These are phyloP conservation scores for Mortierella sp. DNA, from an alignment of 371 early-diverging fungal species.

Conservation along the genomic window DNA sequence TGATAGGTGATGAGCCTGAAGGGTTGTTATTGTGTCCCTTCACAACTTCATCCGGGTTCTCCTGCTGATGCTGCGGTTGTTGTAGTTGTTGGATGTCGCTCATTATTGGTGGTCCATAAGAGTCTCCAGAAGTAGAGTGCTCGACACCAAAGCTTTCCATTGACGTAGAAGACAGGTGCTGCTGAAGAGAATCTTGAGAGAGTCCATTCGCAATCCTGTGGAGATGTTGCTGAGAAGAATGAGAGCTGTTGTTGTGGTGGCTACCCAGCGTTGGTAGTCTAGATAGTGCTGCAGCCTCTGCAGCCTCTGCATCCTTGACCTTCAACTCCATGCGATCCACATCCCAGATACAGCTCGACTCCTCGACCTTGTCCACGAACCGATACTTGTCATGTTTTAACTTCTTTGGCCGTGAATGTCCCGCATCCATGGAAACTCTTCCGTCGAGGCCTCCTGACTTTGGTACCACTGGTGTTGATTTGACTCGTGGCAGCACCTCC, in stretches of 20 bases:
- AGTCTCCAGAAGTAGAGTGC: slow-evolving; percentile 18
- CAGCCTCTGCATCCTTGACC: slow-evolving; percentile 16
- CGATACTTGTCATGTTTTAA: slow-evolving; percentile 40
- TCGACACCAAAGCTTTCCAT: slow-evolving; percentile 26
- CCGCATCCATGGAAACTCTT: slow-evolving; percentile 28
- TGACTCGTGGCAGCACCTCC: slow-evolving; percentile 37
- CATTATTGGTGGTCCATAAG: not conserved
- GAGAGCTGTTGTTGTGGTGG: slow-evolving; percentile 11
- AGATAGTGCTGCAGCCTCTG: slow-evolving; percentile 19
- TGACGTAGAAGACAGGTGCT: slow-evolving; percentile 21
- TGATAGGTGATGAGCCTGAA: slow-evolving; percentile 25
- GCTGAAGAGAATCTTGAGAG: slow-evolving; percentile 4
- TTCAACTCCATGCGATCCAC: slow-evolving; percentile 41
- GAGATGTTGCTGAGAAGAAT: slow-evolving; percentile 21
- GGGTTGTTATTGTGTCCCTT: not conserved
- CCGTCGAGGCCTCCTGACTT: slow-evolving; percentile 16
- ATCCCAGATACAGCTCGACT: slow-evolving; percentile 55
- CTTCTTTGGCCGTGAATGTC: slow-evolving; percentile 26
- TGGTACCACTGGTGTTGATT: slow-evolving; percentile 18
- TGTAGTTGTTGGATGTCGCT: slow-evolving; percentile 6
- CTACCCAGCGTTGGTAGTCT: not conserved
- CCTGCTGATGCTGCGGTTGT: not conserved
- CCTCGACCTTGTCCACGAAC: slow-evolving; percentile 55
- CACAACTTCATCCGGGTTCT: not conserved
- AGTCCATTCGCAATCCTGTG: not conserved